Evolutionary conservation across 148 eudicot species (phyloP).

Genomic region (Silene latifolia): DNA sequence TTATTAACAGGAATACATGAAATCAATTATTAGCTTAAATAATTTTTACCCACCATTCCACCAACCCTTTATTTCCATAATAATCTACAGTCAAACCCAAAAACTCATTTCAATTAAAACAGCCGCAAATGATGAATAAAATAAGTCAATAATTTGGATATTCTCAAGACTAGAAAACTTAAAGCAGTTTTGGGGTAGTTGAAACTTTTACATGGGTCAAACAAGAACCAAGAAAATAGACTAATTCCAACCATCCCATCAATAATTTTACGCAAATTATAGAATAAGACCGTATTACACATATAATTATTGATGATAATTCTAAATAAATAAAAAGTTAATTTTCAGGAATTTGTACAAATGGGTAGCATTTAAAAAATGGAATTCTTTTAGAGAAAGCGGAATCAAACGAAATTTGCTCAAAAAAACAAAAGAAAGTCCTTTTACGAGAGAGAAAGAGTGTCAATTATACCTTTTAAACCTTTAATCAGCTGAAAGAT

Average conservation of each 20-base stretch:
- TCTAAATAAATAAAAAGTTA: too few relatives aligned
- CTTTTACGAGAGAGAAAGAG: too few relatives aligned
- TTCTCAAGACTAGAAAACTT: too few relatives aligned
- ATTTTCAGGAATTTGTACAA: too few relatives aligned
- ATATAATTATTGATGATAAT: too few relatives aligned
- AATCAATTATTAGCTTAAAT: neutral
- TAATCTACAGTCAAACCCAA: slow-evolving; percentile 28
- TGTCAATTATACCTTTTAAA: too few relatives aligned
- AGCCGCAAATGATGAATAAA: slow-evolving; percentile 1
- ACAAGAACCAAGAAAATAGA: slow-evolving; percentile 19
- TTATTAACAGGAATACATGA: neutral
- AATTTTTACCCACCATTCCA: too few relatives aligned
- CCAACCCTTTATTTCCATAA: too few relatives aligned
- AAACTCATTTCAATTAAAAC: slow-evolving; percentile 24
- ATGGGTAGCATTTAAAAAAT: slow-evolving; percentile 8
- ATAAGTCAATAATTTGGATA: slow-evolving; percentile 5
- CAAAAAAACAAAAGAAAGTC: too few relatives aligned
- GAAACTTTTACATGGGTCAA: slow-evolving; percentile 26
- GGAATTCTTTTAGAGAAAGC: neutral
- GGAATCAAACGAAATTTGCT: too few relatives aligned
- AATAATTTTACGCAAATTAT: neutral
- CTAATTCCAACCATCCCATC: neutral
- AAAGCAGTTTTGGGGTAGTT: slow-evolving; percentile 18
- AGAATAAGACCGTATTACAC: too few relatives aligned
- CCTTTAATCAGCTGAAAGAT: slow-evolving; percentile 22